Base-by-base conservation (phyloP, 192 early-diverging fungal genomes). In the Coemansia sp. region DNA sequence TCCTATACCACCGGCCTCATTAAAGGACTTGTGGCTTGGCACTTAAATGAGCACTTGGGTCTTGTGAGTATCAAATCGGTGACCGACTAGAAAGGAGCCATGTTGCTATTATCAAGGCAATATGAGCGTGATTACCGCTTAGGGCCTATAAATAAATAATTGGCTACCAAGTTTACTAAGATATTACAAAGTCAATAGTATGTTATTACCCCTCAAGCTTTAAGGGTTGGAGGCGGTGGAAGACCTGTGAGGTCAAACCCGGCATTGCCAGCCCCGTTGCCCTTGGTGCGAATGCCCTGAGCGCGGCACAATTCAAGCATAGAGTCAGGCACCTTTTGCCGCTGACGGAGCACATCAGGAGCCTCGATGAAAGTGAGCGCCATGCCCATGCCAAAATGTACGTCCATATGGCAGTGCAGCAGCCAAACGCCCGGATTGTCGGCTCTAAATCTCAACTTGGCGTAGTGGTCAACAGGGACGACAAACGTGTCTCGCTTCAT, bases 341-440 rank as follows among this genome's bases (percentile, higher is more conserved):
- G 67, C 43, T 84, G 54, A 36, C 86, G 84, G 24, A 88, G 42
- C 8, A 88, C 54, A 38, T 87, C 87, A n/a, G 93, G 91, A 5
- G 91, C 90, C 68, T 91, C 91, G 34, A 93, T 76, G 72, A 95
- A 74, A 1, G 84, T 82, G 13, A 87, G 84, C 8, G 86, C 91
- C 65, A 94, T 86, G 69, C 94, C 94, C 61, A 88, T 74, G 18
- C 83, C 87, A 54, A 90, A 75, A 33, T 86, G 85, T 29, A 68
- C 70, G 22, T 82, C 73, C 34, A 77, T 59, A 74, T 95, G 95
- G 81, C 95, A 96, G 79, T 95, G 95, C 75, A 93, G 85, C 52
- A 91, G 68, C 91, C 90, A 94, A 16, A 88, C 85, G 33, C 93
- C 94, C 8, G 92, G 91, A 77, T 93, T 93, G 72, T 93, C 88